These are phyloP conservation scores for Viola odorata DNA, from an alignment of 345 rosid genomes.

Conservation along the genomic window DNA sequence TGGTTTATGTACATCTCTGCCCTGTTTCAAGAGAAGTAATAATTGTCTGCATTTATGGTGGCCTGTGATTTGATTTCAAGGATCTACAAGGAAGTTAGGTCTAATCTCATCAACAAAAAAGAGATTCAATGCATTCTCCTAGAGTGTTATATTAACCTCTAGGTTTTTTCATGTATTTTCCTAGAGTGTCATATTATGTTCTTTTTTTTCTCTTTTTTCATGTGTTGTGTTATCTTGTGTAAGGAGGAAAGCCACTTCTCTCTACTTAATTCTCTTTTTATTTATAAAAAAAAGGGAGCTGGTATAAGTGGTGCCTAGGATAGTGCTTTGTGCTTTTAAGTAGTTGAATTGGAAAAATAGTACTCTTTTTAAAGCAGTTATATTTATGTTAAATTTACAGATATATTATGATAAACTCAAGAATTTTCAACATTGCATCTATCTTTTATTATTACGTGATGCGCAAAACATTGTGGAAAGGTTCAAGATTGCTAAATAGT, in stretches of 20 bases:
- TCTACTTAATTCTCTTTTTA: neutral
- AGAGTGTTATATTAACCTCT: neutral
- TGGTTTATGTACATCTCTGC: neutral
- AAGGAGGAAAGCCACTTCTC: neutral
- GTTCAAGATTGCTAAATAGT: neutral
- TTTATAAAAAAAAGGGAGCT: neutral
- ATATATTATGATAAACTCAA: neutral
- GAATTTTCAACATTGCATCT: no score
- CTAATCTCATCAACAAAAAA: constrained; percentile 2
- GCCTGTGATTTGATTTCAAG: neutral
- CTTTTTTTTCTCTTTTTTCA: neutral
- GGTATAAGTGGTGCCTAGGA: constrained; percentile 13
- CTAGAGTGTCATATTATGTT: neutral
- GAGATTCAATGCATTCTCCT: constrained; percentile 12
- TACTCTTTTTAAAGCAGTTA: neutral
- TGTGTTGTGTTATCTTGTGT: neutral
- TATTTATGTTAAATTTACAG: neutral
- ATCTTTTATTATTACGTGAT: neutral
- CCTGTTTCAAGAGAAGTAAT: neutral
- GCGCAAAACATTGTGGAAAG: neutral
- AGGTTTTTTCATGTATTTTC: neutral
- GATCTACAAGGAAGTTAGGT: constrained; percentile 6
- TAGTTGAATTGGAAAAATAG: neutral
- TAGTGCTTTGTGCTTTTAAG: constrained; percentile 6
- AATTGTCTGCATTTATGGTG: neutral